Conservation (phyloP, 108 stramenopile species). For the Skeletonema tropicum region DNA sequence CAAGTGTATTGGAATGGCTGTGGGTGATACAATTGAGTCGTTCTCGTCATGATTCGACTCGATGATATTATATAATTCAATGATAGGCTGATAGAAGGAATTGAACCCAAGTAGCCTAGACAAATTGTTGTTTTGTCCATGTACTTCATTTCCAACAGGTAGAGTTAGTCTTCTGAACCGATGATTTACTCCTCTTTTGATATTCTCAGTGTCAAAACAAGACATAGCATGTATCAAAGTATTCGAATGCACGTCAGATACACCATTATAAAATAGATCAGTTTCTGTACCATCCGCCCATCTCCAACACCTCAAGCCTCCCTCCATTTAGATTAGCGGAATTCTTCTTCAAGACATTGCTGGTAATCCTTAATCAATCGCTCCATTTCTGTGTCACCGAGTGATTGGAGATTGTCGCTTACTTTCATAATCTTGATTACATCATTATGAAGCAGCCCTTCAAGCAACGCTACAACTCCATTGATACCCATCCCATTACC, state of each 20-base stretch:
- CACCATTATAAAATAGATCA: background rate
- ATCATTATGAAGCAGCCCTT: background rate
- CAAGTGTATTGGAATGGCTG: constrained; percentile 19
- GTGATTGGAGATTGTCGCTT: constrained; percentile 2
- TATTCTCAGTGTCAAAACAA: background rate
- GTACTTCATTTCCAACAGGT: background rate
- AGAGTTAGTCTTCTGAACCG: constrained; percentile 18
- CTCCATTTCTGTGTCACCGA: background rate
- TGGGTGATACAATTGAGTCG: background rate
- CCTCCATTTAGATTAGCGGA: background rate
- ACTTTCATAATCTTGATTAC: constrained; percentile 1
- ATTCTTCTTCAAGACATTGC: constrained; percentile 1
- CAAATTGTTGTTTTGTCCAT: background rate
- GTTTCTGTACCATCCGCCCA: background rate
- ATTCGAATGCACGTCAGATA: constrained; percentile 5
- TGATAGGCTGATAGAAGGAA: constrained; percentile 26
- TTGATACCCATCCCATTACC: constrained; percentile 10
- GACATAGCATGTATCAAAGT: constrained; percentile 11
- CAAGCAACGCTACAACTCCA: constrained; percentile 1
- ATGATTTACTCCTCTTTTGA: background rate
- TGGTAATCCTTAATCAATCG: background rate
- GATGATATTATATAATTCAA: constrained; percentile 12
- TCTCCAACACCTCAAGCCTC: constrained; percentile 19
- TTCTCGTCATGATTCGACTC: background rate
- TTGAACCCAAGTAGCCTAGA: constrained; percentile 20